Conservation (phyloP, 2,329 filamentous ascomycete species). For the Fusarium dlaminii region DNA sequence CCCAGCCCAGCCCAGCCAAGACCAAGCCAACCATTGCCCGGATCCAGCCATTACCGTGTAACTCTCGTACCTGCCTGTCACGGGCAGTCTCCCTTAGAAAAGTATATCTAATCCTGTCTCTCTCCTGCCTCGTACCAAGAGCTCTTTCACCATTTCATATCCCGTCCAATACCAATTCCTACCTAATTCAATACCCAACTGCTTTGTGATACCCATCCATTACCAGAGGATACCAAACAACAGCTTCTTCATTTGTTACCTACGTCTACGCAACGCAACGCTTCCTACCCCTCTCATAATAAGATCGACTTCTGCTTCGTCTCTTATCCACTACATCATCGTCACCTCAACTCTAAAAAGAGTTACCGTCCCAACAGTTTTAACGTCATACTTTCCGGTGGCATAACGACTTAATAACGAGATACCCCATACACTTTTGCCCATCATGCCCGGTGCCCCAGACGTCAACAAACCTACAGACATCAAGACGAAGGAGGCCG, state of each 20-base stretch:
- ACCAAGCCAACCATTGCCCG: constrained; percentile 9
- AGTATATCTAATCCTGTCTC: constrained; percentile 43
- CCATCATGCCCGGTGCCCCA: constrained; percentile 50
- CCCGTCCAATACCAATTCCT: constrained; percentile 12
- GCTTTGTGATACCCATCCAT: constrained; percentile 47
- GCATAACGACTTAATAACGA: constrained; percentile 27
- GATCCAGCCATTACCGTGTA: constrained; percentile 33
- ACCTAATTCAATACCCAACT: constrained; percentile 34
- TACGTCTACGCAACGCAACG: constrained; percentile 4
- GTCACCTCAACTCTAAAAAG: not conserved
- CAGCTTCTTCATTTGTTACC: constrained; percentile 23
- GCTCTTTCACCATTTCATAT: constrained; percentile 19
- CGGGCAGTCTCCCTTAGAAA: constrained; percentile 14
- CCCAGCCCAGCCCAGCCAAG: constrained; percentile 6
- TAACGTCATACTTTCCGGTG: constrained; percentile 2
- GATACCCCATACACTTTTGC: constrained; percentile 21
- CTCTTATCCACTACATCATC: constrained; percentile 2
- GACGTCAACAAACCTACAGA: constrained; percentile 79
- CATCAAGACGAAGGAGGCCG: constrained; percentile 78
- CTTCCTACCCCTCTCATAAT: constrained; percentile 2
- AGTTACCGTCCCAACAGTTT: constrained; percentile 1
- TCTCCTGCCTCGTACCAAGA: constrained; percentile 5
- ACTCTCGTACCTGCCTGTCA: constrained; percentile 33
- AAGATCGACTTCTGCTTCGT: constrained; percentile 12
- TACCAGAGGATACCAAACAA: constrained; percentile 33